Base-by-base conservation (phyloP, 495 filamentous ascomycete species). In the Penicillium psychrofluorescens region DNA sequence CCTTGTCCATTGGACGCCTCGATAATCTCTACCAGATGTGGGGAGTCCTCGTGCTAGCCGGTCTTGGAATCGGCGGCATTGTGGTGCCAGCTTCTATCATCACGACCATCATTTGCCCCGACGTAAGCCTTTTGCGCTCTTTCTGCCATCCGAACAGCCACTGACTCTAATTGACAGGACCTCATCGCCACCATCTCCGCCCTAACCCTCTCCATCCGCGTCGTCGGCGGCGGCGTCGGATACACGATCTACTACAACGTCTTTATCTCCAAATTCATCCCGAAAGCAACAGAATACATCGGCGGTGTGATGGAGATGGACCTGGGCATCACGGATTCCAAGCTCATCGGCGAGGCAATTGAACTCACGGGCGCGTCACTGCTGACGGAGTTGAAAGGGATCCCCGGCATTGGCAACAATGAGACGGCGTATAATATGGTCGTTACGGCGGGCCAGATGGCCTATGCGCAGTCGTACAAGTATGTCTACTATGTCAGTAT, bases 231-330 rank as follows among this genome's bases (percentile, higher is more conserved):
- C 31, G 68, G 77, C 29, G 78, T 88, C 42, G 84, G 84, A 35
- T 88, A 86, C 57, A 76, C 75, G 15, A 75, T 82, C 45, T 88
- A 88, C 72, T 88, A 81, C 73, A 88, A 86, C 55, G 72, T 88
- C 51, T 88, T 86, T 65, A 59, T 77, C 50, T 71, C 72, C 50
- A 85, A 84, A 62, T 80, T 86, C 46, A 49, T 72, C 11, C 72
- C 78, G 1, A 59, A 68, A 13, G 74, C 80, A 29, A 56, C 43
- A 8, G 38, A 70, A 36, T 71, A 76, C 42, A 74, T 85, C 11
- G 75, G 72, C 14, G 71, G 67, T 8, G 69, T 74, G 1, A 81
- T 82, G 68, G 42, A 63, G 4, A 53, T 58, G 11, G 43, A 76
- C 41, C 62, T 76, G 32, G 71, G 75, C 44, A 83, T 88, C 54